A percentile compares a stretch with the other conserved stretches of the same genome.
These are phyloP conservation scores for Aristolochia contorta DNA, from an alignment of 164 flowering plant genomes.

Conservation along the genomic window DNA sequence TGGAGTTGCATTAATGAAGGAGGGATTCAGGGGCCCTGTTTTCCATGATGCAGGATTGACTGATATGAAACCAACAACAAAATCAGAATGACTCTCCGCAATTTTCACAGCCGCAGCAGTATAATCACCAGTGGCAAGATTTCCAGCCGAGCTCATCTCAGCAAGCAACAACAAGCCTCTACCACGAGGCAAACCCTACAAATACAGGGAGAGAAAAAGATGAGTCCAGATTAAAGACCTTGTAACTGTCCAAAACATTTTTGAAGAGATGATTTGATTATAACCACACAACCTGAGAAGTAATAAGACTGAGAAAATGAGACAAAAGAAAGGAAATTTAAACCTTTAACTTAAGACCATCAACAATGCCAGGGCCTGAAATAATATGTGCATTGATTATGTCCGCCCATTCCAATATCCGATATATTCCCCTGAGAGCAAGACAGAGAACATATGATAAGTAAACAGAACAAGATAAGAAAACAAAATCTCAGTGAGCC, in stretches of 20 bases:
- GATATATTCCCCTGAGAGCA: constrained; percentile 66
- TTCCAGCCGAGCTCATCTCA: constrained; percentile 99
- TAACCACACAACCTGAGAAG: too few relatives aligned
- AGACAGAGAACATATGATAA: constrained; percentile 1
- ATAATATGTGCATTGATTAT: constrained; percentile 89
- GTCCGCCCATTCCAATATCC: constrained; percentile 95
- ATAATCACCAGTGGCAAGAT: constrained; percentile 89
- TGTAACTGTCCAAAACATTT: not conserved
- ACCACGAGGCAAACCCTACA: constrained; percentile 85
- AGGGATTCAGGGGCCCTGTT: constrained; percentile 58
- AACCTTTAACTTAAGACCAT: constrained; percentile 92
- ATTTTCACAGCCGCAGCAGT: constrained; percentile 91
- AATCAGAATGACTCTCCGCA: constrained; percentile 86
- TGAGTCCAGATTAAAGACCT: not conserved
- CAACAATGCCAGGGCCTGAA: constrained; percentile 94
- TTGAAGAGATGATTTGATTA: too few relatives aligned
- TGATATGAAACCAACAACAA: constrained; percentile 95
- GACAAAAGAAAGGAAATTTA: not conserved
- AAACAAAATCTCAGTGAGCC: constrained; percentile 1
- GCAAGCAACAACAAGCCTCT: constrained; percentile 88
- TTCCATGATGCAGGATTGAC: constrained; percentile 97
- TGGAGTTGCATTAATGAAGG: constrained; percentile 72
- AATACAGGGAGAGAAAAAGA: not conserved
- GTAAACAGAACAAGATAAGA: not conserved
- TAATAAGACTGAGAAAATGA: not conserved